phyloP scores from a whole-genome alignment of 306 rosid genomes.

The Chamaecrista fasciculata region DNA sequence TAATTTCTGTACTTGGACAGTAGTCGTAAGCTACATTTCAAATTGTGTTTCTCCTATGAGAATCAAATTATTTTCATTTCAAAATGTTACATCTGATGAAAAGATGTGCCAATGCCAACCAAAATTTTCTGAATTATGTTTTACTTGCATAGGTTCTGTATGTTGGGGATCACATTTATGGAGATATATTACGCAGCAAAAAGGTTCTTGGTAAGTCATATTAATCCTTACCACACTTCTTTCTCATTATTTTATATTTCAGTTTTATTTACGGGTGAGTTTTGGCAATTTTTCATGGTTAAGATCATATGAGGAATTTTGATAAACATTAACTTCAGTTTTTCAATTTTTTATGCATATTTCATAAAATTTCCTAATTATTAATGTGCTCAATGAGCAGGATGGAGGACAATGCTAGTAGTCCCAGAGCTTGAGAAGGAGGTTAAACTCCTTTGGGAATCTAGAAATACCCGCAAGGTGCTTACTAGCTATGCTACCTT shows the following conservation, averaged over 20 bases:
- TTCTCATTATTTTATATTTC: neutral
- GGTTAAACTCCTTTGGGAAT: constrained; percentile 80
- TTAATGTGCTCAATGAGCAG: constrained; percentile 41
- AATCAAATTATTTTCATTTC: constrained; percentile 5
- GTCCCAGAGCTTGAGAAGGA: constrained; percentile 95
- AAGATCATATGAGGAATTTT: neutral
- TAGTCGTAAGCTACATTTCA: neutral
- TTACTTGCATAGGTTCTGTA: constrained; percentile 74
- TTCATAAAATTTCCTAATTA: constrained; percentile 11
- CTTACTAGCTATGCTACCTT: neutral
- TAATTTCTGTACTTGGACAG: neutral
- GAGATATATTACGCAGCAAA: constrained; percentile 96
- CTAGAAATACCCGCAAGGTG: constrained; percentile 87
- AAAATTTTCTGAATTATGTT: constrained; percentile 13
- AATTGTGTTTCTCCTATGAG: neutral
- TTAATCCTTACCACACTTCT: constrained; percentile 24
- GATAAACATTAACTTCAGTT: constrained; percentile 8
- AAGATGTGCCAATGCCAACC: constrained; percentile 16
- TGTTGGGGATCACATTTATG: constrained; percentile 98
- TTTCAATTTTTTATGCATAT: neutral
- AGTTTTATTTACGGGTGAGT: neutral
- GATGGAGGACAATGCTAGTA: constrained; percentile 99
- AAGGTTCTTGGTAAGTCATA: constrained; percentile 81
- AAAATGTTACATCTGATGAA: neutral
- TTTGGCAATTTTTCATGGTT: constrained; percentile 1